Percentiles rank a stretch among this genome's conserved stretches.
Evolutionary conservation across 208 protist genomes (phyloP).

Genomic region (Naegleria fowleri): DNA sequence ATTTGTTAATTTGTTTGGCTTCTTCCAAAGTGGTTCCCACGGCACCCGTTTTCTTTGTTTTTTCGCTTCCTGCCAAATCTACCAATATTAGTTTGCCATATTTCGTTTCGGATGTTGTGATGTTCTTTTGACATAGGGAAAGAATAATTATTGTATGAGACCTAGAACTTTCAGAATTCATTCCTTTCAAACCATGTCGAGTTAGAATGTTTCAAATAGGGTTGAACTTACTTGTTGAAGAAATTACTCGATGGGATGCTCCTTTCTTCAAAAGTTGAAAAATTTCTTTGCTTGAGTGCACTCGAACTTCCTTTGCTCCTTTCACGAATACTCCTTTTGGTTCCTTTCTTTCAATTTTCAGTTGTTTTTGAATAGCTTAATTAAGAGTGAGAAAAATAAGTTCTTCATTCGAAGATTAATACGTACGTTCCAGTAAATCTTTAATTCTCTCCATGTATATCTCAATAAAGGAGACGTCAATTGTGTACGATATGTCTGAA

Average conservation of each 20-base stretch:
- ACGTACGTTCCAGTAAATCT: conserved; percentile 75
- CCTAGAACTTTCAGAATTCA: conserved; percentile 73
- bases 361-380: conserved; percentile 46
- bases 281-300: conserved; percentile 67
- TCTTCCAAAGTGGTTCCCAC: conserved; percentile 83
- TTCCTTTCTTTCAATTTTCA: conserved; percentile 49
- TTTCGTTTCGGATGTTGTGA: conserved; percentile 29
- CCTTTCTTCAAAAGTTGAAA: conserved; percentile 68
- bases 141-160: conserved; percentile 73
- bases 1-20: conserved; percentile 92
- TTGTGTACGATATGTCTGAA: conserved; percentile 73
- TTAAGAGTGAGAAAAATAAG: neutral
- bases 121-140: conserved; percentile 31
- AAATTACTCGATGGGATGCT: conserved; percentile 50
- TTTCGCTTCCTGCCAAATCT: conserved; percentile 94
- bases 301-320: conserved; percentile 71
- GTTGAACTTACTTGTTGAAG: conserved; percentile 47
- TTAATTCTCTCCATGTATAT: conserved; percentile 94
- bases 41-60: conserved; percentile 74
- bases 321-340: conserved; percentile 74
- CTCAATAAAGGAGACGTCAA: conserved; percentile 87
- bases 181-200: conserved; percentile 41
- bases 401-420: no score
- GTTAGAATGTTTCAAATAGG: neutral
- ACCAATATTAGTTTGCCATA: conserved; percentile 85